Percentiles rank a stretch among this genome's conserved stretches.
phyloP scores from a whole-genome alignment of 352 stramenopile species.

The Globisporangium viniferum region DNA sequence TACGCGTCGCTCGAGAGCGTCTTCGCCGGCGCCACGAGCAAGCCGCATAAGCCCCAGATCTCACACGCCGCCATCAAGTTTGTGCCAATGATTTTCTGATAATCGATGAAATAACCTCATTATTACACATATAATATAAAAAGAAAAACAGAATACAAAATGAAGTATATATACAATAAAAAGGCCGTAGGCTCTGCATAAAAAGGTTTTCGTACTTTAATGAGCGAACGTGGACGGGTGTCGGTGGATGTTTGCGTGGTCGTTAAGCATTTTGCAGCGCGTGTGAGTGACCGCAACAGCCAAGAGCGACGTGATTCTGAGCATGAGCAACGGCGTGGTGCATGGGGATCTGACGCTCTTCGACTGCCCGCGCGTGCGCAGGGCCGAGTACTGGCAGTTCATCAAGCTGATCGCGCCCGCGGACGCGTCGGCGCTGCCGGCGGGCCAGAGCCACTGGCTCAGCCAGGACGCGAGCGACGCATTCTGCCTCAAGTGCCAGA shows the following conservation, averaged over 20 bases:
- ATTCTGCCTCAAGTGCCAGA: slow-evolving; percentile 43
- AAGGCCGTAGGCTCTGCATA: background rate
- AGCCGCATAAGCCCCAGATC: slow-evolving; percentile 9
- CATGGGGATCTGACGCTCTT: slow-evolving; percentile 54
- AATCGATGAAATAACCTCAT: background rate
- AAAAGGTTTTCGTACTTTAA: background rate
- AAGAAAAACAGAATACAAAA: too few relatives aligned
- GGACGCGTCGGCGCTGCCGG: slow-evolving; percentile 18
- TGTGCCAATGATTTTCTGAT: slow-evolving; percentile 1
- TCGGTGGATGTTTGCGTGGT: slow-evolving; percentile 10
- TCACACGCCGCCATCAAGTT: background rate
- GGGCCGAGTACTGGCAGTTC: slow-evolving; percentile 62
- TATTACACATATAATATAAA: background rate
- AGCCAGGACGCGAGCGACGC: slow-evolving; percentile 52
- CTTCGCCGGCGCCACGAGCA: slow-evolving; percentile 9
- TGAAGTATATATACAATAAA: too few relatives aligned
- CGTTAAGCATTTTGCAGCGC: slow-evolving; percentile 1
- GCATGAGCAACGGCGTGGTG: slow-evolving; percentile 50
- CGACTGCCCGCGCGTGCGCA: slow-evolving; percentile 51
- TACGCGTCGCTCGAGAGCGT: slow-evolving; percentile 28
- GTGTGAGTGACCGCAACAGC: background rate
- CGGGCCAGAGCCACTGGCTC: slow-evolving; percentile 47
- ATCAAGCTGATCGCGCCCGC: slow-evolving; percentile 50
- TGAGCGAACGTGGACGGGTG: slow-evolving; percentile 2
- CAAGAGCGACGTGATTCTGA: background rate